Conservation (phyloP, 163 green algal genomes). For the Chloromonas sp. region DNA sequence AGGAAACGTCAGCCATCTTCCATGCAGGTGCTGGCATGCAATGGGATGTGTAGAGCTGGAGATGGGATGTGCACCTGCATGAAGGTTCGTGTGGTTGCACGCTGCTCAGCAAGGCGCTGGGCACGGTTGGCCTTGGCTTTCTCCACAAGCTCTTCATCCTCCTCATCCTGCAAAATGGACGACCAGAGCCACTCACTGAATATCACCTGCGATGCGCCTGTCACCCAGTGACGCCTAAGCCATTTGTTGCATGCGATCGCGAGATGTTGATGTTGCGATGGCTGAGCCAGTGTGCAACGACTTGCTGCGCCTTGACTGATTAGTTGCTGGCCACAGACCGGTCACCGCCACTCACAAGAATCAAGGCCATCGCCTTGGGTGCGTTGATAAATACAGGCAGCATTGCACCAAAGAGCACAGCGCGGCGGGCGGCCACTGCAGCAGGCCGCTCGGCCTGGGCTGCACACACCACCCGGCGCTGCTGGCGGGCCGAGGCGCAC, state of each 20-base stretch:
- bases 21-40: no score
- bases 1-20: no score
- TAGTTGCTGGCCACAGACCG: no score
- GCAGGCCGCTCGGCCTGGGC: not conserved
- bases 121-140: conserved; percentile 48
- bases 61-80: conserved; percentile 3
- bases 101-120: conserved; percentile 29
- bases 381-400: not conserved
- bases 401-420: not conserved
- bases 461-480: not conserved
- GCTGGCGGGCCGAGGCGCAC: not conserved
- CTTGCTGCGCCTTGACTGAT: no score
- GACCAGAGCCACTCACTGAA: no score
- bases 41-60: no score
- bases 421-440: not conserved
- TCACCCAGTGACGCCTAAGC: no score
- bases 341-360: not conserved
- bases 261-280: no score
- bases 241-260: no score
- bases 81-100: conserved; percentile 39
- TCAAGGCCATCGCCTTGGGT: not conserved
- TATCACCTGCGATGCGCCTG: no score
- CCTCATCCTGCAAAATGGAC: conserved; percentile 34
- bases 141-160: conserved; percentile 50
- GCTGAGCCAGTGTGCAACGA: no score